Base-by-base conservation (phyloP, 805 yeast species). In the Ogataea corticis region DNA sequence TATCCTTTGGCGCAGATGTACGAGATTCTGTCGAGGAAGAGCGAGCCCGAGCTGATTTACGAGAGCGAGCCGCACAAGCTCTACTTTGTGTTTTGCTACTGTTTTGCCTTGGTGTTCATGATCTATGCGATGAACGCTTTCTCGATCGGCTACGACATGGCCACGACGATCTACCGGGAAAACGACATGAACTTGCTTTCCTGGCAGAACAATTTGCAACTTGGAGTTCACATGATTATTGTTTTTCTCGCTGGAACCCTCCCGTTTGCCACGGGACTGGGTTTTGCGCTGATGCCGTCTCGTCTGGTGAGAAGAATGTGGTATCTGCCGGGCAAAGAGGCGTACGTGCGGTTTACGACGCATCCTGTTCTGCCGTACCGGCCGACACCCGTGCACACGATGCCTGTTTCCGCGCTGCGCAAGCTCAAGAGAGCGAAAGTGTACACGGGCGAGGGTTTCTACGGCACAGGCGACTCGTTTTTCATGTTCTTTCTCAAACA, bases 391-490 rank as follows among this genome's bases (percentile, higher is more conserved):
- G 83, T 85, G 10, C 75, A 76, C 48, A 81, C 87, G 0, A 68
- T 86, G 27, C 90, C 92, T 2, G 59, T 88, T 38, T 69, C 70
- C 30, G 66, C 73, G 38, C 51, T 88, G 41, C 65, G 67, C 27
- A 73, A 90, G 48, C 80, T 82, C 41, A 76, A 75, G 46, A 74
- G 77, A 47, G 73, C 88, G 7, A 80, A 85, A 52, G 80, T 87
- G 4, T 88, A 89, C 81, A 85, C 96, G 0, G 91, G 90, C n/a
- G 82, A 83, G 50, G 96, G 96, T 1, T 83, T 85, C 58, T 88
- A 88, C 60, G 95, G 96, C 0, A 87, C 95, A 1, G 76, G 86
- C 19, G 90, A 86, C 63, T 77, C 81, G 38, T 75, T 86, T 42
- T 87, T 87, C 63, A 82, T 85, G 72, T 84, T 87, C 59, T 77